These are phyloP conservation scores for Mycena alexandri DNA, from an alignment of 768 basidiomycete species.

Conservation along the genomic window DNA sequence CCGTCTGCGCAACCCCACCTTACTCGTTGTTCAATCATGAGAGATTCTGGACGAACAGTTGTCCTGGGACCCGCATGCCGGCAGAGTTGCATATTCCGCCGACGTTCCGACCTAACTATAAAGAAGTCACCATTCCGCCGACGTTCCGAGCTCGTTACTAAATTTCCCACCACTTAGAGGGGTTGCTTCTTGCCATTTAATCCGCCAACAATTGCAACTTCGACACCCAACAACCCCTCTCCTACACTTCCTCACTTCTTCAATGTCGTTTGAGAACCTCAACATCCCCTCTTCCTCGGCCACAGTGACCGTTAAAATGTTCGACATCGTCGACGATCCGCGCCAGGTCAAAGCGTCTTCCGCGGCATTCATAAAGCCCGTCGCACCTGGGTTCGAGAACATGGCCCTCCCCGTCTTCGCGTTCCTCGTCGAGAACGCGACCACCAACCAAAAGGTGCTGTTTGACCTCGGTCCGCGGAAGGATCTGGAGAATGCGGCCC, in stretches of 20 bases:
- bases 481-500: constrained; percentile 20
- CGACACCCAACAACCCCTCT: too few species aligned
- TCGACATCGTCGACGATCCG: constrained; percentile 27
- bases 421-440: constrained; percentile 35
- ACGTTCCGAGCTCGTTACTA: too few species aligned
- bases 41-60: too few species aligned
- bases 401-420: constrained; percentile 32
- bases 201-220: too few species aligned
- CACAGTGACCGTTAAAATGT: constrained; percentile 35
- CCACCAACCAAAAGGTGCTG: constrained; percentile 10
- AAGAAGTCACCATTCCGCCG: too few species aligned
- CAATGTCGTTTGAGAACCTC: constrained; percentile 1
- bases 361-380: constrained; percentile 22
- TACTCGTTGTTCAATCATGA: too few species aligned
- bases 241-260: neutral
- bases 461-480: constrained; percentile 21
- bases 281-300: constrained; percentile 10
- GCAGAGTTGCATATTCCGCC: too few species aligned
- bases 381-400: constrained; percentile 31
- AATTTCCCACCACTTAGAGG: too few species aligned
- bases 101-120: too few species aligned
- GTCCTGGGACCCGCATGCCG: too few species aligned
- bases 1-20: too few species aligned
- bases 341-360: constrained; percentile 21
- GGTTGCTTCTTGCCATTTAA: too few species aligned